These are phyloP conservation scores for Phylloporus rhodoxanthus DNA, from an alignment of 768 basidiomycete species.

Conservation along the genomic window DNA sequence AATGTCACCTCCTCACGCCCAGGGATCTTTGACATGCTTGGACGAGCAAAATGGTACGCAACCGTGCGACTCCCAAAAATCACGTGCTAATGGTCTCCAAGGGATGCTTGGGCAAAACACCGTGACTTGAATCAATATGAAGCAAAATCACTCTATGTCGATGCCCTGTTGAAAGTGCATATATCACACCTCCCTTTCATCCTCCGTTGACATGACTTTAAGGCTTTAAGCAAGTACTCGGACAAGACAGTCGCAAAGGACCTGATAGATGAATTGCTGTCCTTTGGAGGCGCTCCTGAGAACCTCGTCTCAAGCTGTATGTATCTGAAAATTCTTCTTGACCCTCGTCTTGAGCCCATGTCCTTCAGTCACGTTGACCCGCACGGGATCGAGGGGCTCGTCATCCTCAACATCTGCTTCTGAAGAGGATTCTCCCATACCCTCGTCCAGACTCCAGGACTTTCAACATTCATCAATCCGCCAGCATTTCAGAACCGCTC, in stretches of 20 bases:
- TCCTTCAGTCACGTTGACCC: conserved; percentile 30
- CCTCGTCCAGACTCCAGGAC: conserved; percentile 11
- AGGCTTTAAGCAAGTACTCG: conserved; percentile 80
- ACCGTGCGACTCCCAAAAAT: not conserved
- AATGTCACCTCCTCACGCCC: conserved; percentile 78
- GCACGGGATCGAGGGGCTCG: conserved; percentile 47
- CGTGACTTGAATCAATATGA: conserved; percentile 71
- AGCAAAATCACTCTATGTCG: conserved; percentile 87
- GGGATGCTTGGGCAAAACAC: conserved; percentile 96
- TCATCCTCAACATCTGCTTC: conserved; percentile 65
- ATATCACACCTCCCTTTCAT: not conserved
- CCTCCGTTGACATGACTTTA: conserved; percentile 1
- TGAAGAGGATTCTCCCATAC: conserved; percentile 27
- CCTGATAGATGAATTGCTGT: conserved; percentile 71
- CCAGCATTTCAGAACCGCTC: conserved; percentile 16
- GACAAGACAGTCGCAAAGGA: conserved; percentile 74
- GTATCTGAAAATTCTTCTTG: conserved; percentile 7
- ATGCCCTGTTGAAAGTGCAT: conserved; percentile 73
- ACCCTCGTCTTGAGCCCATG: not conserved
- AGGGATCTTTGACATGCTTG: conserved; percentile 86
- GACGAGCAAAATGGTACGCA: conserved; percentile 84
- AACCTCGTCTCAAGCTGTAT: conserved; percentile 64
- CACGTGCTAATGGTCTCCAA: conserved; percentile 31
- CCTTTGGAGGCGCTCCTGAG: conserved; percentile 63
- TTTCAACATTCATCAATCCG: conserved; percentile 7